These are phyloP conservation scores for Ceratonia siliqua DNA, from an alignment of 306 rosid genomes.

Conservation along the genomic window DNA sequence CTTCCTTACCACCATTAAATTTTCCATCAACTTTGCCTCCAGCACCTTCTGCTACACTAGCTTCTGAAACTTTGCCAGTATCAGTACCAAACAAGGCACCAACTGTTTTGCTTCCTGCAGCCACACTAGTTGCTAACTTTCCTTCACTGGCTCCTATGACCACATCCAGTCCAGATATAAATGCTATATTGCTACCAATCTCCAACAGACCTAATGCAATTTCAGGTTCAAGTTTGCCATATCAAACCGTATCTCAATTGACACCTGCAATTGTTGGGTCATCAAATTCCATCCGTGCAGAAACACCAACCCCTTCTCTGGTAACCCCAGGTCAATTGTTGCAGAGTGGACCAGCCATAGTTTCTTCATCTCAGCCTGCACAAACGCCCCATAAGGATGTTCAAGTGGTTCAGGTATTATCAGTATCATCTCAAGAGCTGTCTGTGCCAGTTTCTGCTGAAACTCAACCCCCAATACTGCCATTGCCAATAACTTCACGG, in stretches of 20 bases:
- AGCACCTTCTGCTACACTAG: constrained; percentile 42
- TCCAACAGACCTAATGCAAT: constrained; percentile 54
- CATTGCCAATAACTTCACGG: constrained; percentile 64
- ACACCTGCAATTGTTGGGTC: constrained; percentile 57
- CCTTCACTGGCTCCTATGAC: constrained; percentile 55
- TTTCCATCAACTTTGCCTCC: constrained; percentile 41
- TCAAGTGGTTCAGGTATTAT: constrained; percentile 72
- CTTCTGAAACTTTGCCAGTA: constrained; percentile 59
- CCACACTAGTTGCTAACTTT: constrained; percentile 42
- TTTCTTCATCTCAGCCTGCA: constrained; percentile 53
- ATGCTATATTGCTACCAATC: constrained; percentile 44
- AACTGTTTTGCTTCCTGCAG: constrained; percentile 45
- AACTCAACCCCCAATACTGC: constrained; percentile 79
- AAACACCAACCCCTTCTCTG: constrained; percentile 59
- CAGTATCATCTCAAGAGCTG: constrained; percentile 51
- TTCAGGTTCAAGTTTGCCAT: constrained; percentile 56
- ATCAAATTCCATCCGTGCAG: constrained; percentile 48
- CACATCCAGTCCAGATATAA: constrained; percentile 54
- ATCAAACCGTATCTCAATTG: constrained; percentile 60
- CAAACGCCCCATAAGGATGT: constrained; percentile 73
- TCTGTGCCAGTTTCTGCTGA: constrained; percentile 53
- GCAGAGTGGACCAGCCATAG: constrained; percentile 62
- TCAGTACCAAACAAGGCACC: constrained; percentile 56
- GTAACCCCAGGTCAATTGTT: constrained; percentile 86
- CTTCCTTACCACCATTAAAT: constrained; percentile 43